Percentiles rank a stretch among this genome's conserved stretches.
These are phyloP conservation scores for Syzygium syzygioides DNA, from an alignment of 441 rosid species.

Conservation along the genomic window DNA sequence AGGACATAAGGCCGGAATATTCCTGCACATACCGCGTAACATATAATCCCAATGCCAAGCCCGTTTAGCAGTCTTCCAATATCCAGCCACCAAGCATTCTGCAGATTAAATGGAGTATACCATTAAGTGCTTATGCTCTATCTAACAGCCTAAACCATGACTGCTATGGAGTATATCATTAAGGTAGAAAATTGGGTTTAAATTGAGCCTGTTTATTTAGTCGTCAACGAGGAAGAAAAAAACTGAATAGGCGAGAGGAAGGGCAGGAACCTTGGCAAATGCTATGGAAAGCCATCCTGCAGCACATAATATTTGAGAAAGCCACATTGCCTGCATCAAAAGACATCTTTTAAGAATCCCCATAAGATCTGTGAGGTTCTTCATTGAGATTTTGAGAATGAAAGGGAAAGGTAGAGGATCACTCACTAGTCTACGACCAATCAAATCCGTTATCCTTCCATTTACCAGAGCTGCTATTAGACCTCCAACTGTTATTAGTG, in stretches of 20 bases:
- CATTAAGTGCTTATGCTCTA: not conserved
- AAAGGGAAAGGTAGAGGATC: not conserved
- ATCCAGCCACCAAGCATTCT: slow-evolving; percentile 32
- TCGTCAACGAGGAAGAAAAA: not conserved
- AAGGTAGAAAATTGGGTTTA: not conserved
- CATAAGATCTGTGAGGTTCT: not conserved
- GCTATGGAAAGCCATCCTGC: slow-evolving; percentile 2
- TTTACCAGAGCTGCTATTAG: not conserved
- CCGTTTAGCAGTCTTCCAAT: slow-evolving; percentile 37
- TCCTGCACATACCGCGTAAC: slow-evolving; percentile 33
- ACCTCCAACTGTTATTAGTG: not conserved
- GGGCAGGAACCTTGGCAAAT: not conserved
- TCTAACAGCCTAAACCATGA: not conserved
- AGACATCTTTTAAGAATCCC: not conserved
- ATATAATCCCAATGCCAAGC: slow-evolving; percentile 35
- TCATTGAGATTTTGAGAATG: not conserved
- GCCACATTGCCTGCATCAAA: not conserved
- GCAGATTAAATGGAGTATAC: not conserved
- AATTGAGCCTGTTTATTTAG: not conserved
- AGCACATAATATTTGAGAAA: not conserved
- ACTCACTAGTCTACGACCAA: not conserved
- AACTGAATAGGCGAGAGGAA: not conserved
- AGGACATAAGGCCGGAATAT: not conserved
- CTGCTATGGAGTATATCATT: too few species aligned
- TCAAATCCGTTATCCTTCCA: not conserved